phyloP scores from a whole-genome alignment of 768 basidiomycete species.

The Strobilomyces dryophilus region DNA sequence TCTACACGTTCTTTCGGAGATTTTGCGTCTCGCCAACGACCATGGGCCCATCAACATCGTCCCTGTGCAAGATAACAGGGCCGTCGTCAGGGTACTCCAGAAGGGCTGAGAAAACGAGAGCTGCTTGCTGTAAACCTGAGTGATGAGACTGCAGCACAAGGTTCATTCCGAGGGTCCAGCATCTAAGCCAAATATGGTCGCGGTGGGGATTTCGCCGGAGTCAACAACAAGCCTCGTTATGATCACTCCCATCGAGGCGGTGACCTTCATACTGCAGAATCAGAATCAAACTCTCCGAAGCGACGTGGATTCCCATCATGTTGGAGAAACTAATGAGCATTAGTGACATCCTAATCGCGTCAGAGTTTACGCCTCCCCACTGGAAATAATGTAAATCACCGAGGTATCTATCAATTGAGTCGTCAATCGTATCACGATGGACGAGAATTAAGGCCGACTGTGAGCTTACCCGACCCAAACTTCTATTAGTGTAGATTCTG shows the following conservation, averaged over 20 bases:
- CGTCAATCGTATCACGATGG: neutral
- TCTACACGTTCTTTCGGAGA: slow-evolving; percentile 41
- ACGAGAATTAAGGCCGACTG: neutral
- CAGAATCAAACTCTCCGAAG: slow-evolving; percentile 55
- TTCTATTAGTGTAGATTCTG: slow-evolving; percentile 34
- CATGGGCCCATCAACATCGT: slow-evolving; percentile 37
- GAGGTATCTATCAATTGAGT: slow-evolving; percentile 2
- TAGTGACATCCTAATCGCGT: neutral
- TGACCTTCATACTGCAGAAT: slow-evolving; percentile 45
- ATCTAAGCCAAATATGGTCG: slow-evolving; percentile 42
- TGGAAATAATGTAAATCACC: slow-evolving; percentile 58
- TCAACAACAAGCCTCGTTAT: slow-evolving; percentile 50
- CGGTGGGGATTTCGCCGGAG: slow-evolving; percentile 45
- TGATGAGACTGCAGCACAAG: slow-evolving; percentile 22
- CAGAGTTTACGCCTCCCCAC: slow-evolving; percentile 27
- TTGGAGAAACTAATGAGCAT: slow-evolving; percentile 45
- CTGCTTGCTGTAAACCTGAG: slow-evolving; percentile 32
- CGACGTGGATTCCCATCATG: slow-evolving; percentile 59
- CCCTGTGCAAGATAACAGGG: slow-evolving; percentile 36
- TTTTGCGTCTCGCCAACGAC: slow-evolving; percentile 37
- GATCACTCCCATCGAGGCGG: slow-evolving; percentile 38
- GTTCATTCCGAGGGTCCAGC: slow-evolving; percentile 31
- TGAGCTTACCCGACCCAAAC: slow-evolving; percentile 53
- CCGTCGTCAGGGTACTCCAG: slow-evolving; percentile 29
- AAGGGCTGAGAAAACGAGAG: slow-evolving; percentile 32